Evolutionary conservation across 176 grass and related monocot species (phyloP).

Genomic region (Oryza longistaminata): DNA sequence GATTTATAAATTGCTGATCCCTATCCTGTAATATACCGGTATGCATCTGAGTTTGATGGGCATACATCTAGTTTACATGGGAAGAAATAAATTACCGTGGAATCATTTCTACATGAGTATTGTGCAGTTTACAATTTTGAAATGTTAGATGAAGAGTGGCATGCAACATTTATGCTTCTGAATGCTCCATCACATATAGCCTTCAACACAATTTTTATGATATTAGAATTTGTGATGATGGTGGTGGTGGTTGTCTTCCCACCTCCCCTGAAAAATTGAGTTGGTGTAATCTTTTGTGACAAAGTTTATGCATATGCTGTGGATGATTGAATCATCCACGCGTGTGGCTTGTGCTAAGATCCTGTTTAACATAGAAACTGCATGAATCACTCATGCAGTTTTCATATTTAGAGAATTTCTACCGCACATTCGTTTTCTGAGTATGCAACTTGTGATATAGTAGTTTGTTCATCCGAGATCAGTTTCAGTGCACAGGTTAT

Average conservation of each 20-base stretch:
- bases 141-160: neutral
- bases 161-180: neutral
- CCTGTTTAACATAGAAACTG: neutral
- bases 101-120: neutral
- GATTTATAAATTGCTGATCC: neutral
- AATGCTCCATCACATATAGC: neutral
- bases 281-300: neutral
- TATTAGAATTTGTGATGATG: neutral
- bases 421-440: neutral
- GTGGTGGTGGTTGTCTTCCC: neutral
- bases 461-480: neutral
- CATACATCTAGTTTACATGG: neutral
- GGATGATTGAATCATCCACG: neutral
- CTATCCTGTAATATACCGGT: neutral
- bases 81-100: constrained; percentile 1
- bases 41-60: neutral
- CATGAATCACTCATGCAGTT: neutral
- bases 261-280: neutral
- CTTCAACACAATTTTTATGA: neutral
- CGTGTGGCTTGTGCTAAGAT: neutral
- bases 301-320: neutral
- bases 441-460: no score
- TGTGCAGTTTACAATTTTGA: neutral
- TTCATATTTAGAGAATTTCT: neutral
- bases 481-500: neutral